Percentiles rank a stretch among this genome's conserved stretches.
Evolutionary conservation across 1,139 yeast species (phyloP).

Genomic region (Zygosaccharomyces pseudobailii): DNA sequence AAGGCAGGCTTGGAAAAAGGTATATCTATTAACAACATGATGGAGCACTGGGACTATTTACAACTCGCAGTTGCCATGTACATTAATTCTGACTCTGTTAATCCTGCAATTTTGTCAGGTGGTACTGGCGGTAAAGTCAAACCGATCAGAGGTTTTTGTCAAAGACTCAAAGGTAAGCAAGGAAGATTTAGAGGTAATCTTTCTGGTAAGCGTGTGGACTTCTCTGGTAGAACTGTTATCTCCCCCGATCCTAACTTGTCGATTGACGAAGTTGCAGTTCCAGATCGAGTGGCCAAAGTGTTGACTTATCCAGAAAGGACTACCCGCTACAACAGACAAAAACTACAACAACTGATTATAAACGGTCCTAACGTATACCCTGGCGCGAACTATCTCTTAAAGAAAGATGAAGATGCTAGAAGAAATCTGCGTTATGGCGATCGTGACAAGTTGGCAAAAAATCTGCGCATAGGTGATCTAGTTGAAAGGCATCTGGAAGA

Average conservation of each 20-base stretch:
- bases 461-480: slow-evolving; percentile 79
- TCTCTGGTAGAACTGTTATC: slow-evolving; percentile 96
- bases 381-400: slow-evolving; percentile 89
- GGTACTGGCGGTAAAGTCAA: slow-evolving; percentile 57
- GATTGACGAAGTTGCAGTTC: slow-evolving; percentile 97
- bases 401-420: slow-evolving; percentile 79
- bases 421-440: slow-evolving; percentile 89
- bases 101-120: slow-evolving; percentile 67
- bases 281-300: slow-evolving; percentile 93
- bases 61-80: slow-evolving; percentile 96
- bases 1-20: slow-evolving; percentile 95
- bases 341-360: slow-evolving; percentile 64
- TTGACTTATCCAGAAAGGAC: slow-evolving; percentile 95
- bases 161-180: slow-evolving; percentile 95
- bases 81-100: slow-evolving; percentile 93
- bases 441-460: slow-evolving; percentile 68
- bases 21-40: slow-evolving; percentile 80
- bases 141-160: slow-evolving; percentile 97
- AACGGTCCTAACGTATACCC: slow-evolving; percentile 92
- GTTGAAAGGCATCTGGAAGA: slow-evolving; percentile 98
- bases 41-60: slow-evolving; percentile 98
- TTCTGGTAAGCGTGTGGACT: slow-evolving; percentile 98
- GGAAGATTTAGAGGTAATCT: slow-evolving; percentile 98
- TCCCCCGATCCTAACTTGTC: slow-evolving; percentile 96
- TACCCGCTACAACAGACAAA: slow-evolving; percentile 77